Base-by-base conservation (phyloP, 164 flowering plant species). In the Aristolochia contorta region DNA sequence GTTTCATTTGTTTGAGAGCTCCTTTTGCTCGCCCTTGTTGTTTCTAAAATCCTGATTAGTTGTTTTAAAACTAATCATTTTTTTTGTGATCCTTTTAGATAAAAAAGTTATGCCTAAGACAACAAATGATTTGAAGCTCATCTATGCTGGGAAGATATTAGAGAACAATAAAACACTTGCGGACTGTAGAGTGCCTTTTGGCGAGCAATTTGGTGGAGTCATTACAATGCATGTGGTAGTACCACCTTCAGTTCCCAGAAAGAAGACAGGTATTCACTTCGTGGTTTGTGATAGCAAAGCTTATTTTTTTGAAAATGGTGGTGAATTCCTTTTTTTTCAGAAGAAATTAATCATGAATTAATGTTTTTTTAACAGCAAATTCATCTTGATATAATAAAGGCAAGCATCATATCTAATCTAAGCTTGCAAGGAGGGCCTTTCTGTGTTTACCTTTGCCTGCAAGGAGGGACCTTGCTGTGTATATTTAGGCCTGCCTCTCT, bases 141-240 rank as follows among this genome's bases (percentile, higher is more conserved):
- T 79, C 23, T 66, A 74, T 69, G 73, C 72, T 23, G 82, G 82
- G 24, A 74, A 74, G 63, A 72, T 79, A 12, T 70, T 79, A 69
- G 82, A 79, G 49, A 76, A 79, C 73, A 74, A 62, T 67, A 74
- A 66, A 65, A 72, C 78, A 24, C 67, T 76, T 15, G 74, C 70
- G 24, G 78, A 79, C 61, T 76, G 75, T 57, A 72, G 64, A 72
- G 54, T 54, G 52, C 82, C 82, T 33, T 70, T 72, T 55, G 77
- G 73, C 56, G 80, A 79, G 58, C 70, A 70, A 61, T 73, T 73
- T 0, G 70, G 73, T 24, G 80, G 73, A 32, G 71, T 70, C 27
- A 76, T 74, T 37, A 79, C 77, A 54, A 79, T 79, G 82, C 82
- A 79, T 69, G 82, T 79, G 25, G 71, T 79, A 60, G 76, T 79